A percentile compares a stretch with the other conserved stretches of the same genome.
phyloP scores from a whole-genome alignment of 2,329 filamentous ascomycete genomes.

The Neofusicoccum sp. region DNA sequence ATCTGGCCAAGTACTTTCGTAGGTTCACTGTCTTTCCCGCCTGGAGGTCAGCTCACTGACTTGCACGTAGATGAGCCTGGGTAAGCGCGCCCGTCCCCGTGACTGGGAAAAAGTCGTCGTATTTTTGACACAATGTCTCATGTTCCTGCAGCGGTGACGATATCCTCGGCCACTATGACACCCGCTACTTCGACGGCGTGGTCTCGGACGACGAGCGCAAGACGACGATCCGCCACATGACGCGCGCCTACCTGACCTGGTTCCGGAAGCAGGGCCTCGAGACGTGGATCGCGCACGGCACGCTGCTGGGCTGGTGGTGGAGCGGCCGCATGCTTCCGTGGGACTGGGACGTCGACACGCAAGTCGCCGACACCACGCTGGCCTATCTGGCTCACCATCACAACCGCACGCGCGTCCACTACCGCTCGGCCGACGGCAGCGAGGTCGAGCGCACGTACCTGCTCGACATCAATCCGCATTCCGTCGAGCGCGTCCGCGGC shows the following conservation, averaged over 20 bases:
- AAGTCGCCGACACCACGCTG: constrained; percentile 68
- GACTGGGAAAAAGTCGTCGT: not conserved
- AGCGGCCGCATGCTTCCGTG: constrained; percentile 74
- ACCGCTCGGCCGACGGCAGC: constrained; percentile 32
- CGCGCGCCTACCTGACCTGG: constrained; percentile 70
- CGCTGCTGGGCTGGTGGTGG: constrained; percentile 87
- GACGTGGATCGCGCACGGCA: constrained; percentile 86
- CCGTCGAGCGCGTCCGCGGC: constrained; percentile 59
- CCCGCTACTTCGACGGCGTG: constrained; percentile 63
- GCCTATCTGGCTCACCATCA: constrained; percentile 61
- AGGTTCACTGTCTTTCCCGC: not conserved
- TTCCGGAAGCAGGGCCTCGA: constrained; percentile 66
- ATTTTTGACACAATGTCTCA: not conserved
- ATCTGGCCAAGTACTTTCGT: constrained; percentile 17
- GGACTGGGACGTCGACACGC: constrained; percentile 83
- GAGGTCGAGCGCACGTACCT: constrained; percentile 58
- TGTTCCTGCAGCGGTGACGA: constrained; percentile 39
- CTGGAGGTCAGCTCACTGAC: not conserved
- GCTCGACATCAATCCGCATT: constrained; percentile 74
- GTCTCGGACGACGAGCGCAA: constrained; percentile 66
- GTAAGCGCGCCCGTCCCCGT: not conserved
- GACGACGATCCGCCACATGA: constrained; percentile 65
- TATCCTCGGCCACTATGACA: constrained; percentile 70
- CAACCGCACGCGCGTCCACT: constrained; percentile 64
- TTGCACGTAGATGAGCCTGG: constrained; percentile 10